Base-by-base conservation (phyloP, 768 basidiomycete genomes). In the Tremella yokohamensis region DNA sequence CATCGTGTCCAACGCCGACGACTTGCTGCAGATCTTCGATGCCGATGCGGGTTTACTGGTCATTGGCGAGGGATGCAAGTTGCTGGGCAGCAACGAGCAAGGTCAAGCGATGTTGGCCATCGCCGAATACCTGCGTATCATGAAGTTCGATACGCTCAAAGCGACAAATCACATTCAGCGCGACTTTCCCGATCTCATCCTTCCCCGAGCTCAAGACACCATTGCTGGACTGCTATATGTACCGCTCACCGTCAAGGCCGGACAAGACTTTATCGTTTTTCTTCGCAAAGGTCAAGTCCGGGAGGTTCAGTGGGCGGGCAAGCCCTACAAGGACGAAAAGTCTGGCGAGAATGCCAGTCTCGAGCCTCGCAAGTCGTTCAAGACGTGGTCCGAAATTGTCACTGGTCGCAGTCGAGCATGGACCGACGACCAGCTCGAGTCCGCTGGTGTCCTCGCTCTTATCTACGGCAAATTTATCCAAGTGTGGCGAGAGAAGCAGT, bases 391-490 rank as follows among this genome's bases (percentile, higher is more conserved):
- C 0, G 87, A 90, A 75, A 83, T 79, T 0, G 83, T 90, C 13
- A 81, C 83, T 7, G 87, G 87, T 3, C 79, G 84, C 56, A 84
- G 82, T 63, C 79, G 86, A 34, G 79, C 79, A 8, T 91, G 88
- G 88, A 84, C 87, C 8, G 87, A 89, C 55, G 88, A 90, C 70
- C 87, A 90, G 69, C 70, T 89, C 39, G 88, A 89, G 72, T 89
- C 87, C 1, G 88, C 87, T 1, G 85, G 85, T 38, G 87, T 90
- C 11, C 77, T 90, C 15, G 85, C 87, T 6, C 76, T 90, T 20
- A 86, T 90, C 6, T 90, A 89, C 66, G 71, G 71, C n/a, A 73
- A 86, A 83, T 89, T 89, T 79, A 89, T 89, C 61, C 86, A 87
- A 68, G 88, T 89, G 7, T 90, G 88, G 88, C 77, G 88, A 61